Percentiles rank a stretch among this genome's conserved stretches.
These are phyloP conservation scores for Clarireedia homoeocarpa DNA, from an alignment of 2,329 filamentous ascomycete genomes.

Conservation along the genomic window DNA sequence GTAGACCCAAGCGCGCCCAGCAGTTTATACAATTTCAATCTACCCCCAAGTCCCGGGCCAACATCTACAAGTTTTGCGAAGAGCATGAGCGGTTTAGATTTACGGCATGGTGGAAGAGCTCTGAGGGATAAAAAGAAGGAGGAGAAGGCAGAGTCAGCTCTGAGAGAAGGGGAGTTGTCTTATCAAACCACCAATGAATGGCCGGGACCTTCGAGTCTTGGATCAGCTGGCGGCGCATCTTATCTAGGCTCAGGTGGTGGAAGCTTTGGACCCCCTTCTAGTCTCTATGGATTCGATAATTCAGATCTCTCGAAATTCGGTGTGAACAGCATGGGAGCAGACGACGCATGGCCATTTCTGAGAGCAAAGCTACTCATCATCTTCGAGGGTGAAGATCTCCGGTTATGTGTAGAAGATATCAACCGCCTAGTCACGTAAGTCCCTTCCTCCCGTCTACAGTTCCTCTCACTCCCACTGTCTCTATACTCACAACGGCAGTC, in stretches of 20 bases:
- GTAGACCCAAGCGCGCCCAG: slow-evolving; percentile 68
- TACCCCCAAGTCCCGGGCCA: slow-evolving; percentile 64
- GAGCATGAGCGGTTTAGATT: slow-evolving; percentile 71
- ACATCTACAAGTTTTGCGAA: slow-evolving; percentile 64
- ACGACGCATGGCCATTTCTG: slow-evolving; percentile 77
- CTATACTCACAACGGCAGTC: slow-evolving; percentile 25
- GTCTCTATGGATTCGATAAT: slow-evolving; percentile 42
- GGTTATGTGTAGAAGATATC: slow-evolving; percentile 76
- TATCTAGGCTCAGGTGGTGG: slow-evolving; percentile 21
- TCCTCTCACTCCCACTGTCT: neutral
- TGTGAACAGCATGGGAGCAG: slow-evolving; percentile 60
- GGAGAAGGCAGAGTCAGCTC: slow-evolving; percentile 41
- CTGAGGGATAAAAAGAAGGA: slow-evolving; percentile 76
- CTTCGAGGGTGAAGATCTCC: slow-evolving; percentile 73
- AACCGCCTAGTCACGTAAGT: slow-evolving; percentile 62
- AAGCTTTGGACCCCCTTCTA: slow-evolving; percentile 22
- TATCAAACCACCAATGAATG: slow-evolving; percentile 34
- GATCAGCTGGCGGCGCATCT: slow-evolving; percentile 36
- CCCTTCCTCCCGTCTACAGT: neutral
- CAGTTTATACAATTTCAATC: slow-evolving; percentile 70
- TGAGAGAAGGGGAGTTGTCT: slow-evolving; percentile 28
- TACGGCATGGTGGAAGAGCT: slow-evolving; percentile 68
- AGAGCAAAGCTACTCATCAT: slow-evolving; percentile 69
- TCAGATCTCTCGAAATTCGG: slow-evolving; percentile 53
- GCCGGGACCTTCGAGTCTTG: slow-evolving; percentile 46